Evolutionary conservation across 169 alveolate genomes (phyloP), one percentile per base, ranked within the genome.

Genomic region (Plasmodium gaboni): DNA sequence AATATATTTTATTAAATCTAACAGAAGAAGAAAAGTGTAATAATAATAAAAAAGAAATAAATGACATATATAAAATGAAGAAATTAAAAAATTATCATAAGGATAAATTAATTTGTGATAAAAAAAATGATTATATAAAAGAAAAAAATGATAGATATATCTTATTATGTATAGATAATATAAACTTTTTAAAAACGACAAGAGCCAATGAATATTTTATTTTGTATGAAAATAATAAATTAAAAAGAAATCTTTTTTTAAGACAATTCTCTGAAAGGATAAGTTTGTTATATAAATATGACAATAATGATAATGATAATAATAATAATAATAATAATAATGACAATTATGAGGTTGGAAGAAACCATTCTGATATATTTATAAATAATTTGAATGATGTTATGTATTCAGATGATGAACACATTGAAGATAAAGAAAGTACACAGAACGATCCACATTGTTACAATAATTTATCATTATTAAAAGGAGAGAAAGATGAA

Each of bases 111-210:
- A 19, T 15, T 1, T 15, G 61, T 13, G 28, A 65, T 9, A 28
- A 32, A 73, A 12, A n/a, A 12, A 7, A 22, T 28, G 26, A 10
- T 26, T 1, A 15, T 38, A n/a, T n/a, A 12, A 8, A n/a, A 42
- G 17, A 4, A 0, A 0, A 26, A 19, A 24, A 17, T 13, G 50
- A 51, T 22, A 4, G 26, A 26, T 7, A 60, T 28, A 32, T 78
- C 26, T 22, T 78, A 46, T 42, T 78, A 5, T 78, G 89, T 69
- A 57, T 78, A 13, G 19, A 28, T n/a, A 24, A 26, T n/a, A 13
- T 64, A 8, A 50, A 60, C 0, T 51, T 48, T 65, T 51, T 51
- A 46, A 63, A 65, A 51, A 44, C 15, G n/a, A 50, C 50, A 9
- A 28, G 15, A 15, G 65, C 22, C 10, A 12, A n/a, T 26, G 8